Conservation (phyloP, 139 green algal species). For the Volvox africanus region DNA sequence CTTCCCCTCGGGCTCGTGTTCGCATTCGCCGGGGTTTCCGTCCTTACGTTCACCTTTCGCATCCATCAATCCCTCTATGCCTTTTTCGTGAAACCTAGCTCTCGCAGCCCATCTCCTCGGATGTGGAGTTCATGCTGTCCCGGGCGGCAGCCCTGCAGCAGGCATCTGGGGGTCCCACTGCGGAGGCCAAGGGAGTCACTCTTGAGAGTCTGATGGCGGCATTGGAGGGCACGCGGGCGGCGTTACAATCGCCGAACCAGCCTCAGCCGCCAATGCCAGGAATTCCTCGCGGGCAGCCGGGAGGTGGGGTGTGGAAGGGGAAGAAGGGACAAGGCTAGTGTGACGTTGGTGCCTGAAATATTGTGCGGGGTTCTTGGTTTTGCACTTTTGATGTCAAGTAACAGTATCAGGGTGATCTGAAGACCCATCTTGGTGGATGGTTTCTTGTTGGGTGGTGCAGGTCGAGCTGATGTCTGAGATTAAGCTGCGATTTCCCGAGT, state of each 20-base stretch:
- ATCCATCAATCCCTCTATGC: too few relatives aligned
- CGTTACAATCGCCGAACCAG: neutral
- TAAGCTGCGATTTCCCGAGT: too few relatives aligned
- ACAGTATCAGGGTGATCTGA: too few relatives aligned
- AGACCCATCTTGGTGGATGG: too few relatives aligned
- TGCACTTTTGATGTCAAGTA: too few relatives aligned
- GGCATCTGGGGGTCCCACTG: neutral
- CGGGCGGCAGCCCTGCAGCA: conserved; percentile 54
- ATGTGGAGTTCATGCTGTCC: conserved; percentile 57
- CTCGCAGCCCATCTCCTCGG: conserved; percentile 16
- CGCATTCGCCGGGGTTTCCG: too few relatives aligned
- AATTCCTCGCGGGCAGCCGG: neutral
- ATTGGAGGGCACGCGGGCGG: neutral
- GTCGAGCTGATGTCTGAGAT: too few relatives aligned
- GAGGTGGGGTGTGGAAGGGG: neutral
- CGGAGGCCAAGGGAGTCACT: conserved; percentile 23
- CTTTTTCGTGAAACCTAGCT: neutral
- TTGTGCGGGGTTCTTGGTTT: too few relatives aligned
- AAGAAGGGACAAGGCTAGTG: neutral
- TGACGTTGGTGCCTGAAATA: too few relatives aligned
- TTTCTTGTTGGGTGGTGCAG: too few relatives aligned
- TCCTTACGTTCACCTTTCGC: too few relatives aligned
- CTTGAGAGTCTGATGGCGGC: conserved; percentile 50
- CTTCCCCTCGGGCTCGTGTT: too few relatives aligned
- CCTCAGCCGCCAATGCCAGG: neutral